Base-by-base conservation (phyloP, 192 early-diverging fungal genomes). In the Obelidium mucronatum region DNA sequence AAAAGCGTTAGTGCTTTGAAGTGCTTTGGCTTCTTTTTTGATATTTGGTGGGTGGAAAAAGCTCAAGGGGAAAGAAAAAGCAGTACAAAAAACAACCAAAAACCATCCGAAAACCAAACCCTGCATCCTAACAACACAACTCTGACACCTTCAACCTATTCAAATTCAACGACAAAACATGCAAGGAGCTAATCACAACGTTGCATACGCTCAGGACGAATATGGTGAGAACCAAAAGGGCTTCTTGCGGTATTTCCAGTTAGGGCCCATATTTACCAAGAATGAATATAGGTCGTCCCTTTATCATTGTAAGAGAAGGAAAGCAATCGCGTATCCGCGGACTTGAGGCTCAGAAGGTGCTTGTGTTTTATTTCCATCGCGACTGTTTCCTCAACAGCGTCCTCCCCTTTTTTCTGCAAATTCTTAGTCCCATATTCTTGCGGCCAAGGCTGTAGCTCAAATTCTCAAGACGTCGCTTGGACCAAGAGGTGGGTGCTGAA, bases 381-480 rank as follows among this genome's bases (percentile, higher is more conserved):
- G 17, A 19, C 34, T 22, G 19, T 40, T 67, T n/a, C 31, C 19
- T 19, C 15, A 61, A 24, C 39, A 59, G 80, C n/a, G n/a, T 34
- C 30, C 54, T 58, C 33, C 34, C 64, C 44, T n/a, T 36, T 84
- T 6, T 35, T 22, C 26, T n/a, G n/a, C n/a, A n/a, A n/a, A n/a
- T n/a, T n/a, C 17, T 11, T 85, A 99, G 97, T 92, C 94, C 24
- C 96, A 98, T 80, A 99, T 99, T 78, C 89, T 98, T 74, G 98
- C 97, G 36, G 98, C 96, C 63, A 94, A 93, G 79, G 93, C 98
- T 36, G 97, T 99, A 28, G 90, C 98, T 48, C 96, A 92, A 80
- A 99, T 99, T 80, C 83, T 99, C 65, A 97, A 97, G 80, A 98
- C 97, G 26, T 99, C 98, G 22, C 91, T 99, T 24, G 98, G 98